Conservation (phyloP, 208 protist species). For the Trypanosomatidae sp. region DNA sequence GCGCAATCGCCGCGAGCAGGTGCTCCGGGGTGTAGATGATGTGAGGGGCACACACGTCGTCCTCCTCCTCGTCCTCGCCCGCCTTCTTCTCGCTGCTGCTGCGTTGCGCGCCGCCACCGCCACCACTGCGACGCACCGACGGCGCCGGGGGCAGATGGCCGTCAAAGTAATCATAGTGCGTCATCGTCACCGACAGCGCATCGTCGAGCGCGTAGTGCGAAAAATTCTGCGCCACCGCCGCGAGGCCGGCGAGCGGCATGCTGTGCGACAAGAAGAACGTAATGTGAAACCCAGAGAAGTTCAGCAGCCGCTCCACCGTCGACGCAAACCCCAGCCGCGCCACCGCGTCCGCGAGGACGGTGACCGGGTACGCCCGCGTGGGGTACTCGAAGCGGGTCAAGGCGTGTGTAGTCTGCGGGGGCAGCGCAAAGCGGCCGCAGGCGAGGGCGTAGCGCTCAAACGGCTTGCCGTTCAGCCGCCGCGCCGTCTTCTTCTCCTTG, state of each 20-base stretch:
- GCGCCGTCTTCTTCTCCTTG: conserved; percentile 58
- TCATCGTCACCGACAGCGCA: conserved; percentile 25
- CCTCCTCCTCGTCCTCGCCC: conserved; percentile 3
- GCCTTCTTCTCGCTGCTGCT: too few species aligned
- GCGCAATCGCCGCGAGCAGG: conserved; percentile 29
- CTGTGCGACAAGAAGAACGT: conserved; percentile 76
- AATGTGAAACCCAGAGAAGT: conserved; percentile 80
- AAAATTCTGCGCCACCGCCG: conserved; percentile 59
- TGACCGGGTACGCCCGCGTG: conserved; percentile 57
- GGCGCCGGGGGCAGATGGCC: conserved; percentile 14
- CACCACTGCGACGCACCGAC: too few species aligned
- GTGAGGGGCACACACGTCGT: conserved; percentile 9
- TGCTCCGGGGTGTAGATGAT: conserved; percentile 24
- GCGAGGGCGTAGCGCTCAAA: conserved; percentile 37
- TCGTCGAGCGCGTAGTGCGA: conserved; percentile 67
- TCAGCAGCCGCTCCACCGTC: conserved; percentile 70
- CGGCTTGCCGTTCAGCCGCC: conserved; percentile 29
- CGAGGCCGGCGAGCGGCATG: conserved; percentile 61
- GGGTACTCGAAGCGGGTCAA: conserved; percentile 79
- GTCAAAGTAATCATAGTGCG: conserved; percentile 56
- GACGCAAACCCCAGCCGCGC: conserved; percentile 56
- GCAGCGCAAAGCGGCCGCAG: conserved; percentile 50
- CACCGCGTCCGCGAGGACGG: conserved; percentile 78
- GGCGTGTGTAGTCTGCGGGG: conserved; percentile 21
- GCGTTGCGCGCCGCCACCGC: too few species aligned